phyloP scores from a whole-genome alignment of 1,139 yeast genomes.

The Geotrichum cucujoidarum region DNA sequence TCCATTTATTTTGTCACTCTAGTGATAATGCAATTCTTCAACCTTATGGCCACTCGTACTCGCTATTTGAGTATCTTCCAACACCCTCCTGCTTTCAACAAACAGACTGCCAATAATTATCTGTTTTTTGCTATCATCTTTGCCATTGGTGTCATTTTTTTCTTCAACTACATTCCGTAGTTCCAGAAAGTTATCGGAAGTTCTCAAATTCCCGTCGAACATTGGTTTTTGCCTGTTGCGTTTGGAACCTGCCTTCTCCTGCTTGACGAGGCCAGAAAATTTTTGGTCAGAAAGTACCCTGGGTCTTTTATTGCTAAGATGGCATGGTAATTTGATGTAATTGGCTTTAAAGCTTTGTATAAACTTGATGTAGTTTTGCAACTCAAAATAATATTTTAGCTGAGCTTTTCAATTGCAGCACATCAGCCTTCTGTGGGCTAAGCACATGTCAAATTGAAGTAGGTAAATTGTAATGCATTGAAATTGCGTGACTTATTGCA shows the following conservation, averaged over 20 bases:
- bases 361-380: too few species aligned
- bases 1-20: constrained; percentile 47
- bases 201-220: constrained; percentile 42
- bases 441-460: too few species aligned
- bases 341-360: too few species aligned
- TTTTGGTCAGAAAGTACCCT: constrained; percentile 29
- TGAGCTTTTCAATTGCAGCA: too few species aligned
- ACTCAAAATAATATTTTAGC: too few species aligned
- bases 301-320: constrained; percentile 1
- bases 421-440: too few species aligned
- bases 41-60: constrained; percentile 44
- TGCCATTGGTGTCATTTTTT: constrained; percentile 35
- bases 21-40: constrained; percentile 47
- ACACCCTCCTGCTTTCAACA: constrained; percentile 35
- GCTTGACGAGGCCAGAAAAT: constrained; percentile 44
- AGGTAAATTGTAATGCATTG: too few species aligned
- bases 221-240: constrained; percentile 45
- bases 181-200: constrained; percentile 40
- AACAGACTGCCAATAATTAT: constrained; percentile 28
- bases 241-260: constrained; percentile 41
- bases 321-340: constrained; percentile 8
- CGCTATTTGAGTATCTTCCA: constrained; percentile 44
- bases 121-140: constrained; percentile 39
- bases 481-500: too few species aligned
- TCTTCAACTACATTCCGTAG: constrained; percentile 35